Percentiles rank a stretch among this genome's conserved stretches.
phyloP scores from a whole-genome alignment of 2,329 filamentous ascomycete genomes.

The Xylaria sp. region DNA sequence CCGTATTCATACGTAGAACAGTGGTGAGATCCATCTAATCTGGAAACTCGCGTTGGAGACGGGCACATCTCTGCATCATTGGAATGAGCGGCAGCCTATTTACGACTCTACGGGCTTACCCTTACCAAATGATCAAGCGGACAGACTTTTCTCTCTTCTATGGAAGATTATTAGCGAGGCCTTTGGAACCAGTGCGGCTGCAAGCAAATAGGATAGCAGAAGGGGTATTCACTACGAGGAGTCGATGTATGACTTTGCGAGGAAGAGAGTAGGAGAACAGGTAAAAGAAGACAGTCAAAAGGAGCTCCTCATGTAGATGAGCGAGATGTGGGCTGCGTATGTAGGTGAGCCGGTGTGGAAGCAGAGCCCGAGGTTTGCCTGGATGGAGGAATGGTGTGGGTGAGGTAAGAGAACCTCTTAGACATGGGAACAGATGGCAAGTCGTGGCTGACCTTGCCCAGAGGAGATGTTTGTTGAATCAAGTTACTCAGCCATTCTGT shows the following conservation, averaged over 20 bases:
- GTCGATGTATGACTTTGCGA: neutral
- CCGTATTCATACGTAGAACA: slow-evolving; percentile 61
- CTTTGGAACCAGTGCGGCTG: slow-evolving; percentile 5
- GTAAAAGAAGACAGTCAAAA: slow-evolving; percentile 54
- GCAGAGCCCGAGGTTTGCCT: slow-evolving; percentile 71
- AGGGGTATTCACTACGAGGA: neutral
- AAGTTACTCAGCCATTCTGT: slow-evolving; percentile 69
- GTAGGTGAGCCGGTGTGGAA: slow-evolving; percentile 68
- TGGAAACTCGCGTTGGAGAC: slow-evolving; percentile 63
- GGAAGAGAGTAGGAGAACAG: slow-evolving; percentile 39
- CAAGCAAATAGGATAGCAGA: neutral
- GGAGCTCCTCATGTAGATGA: slow-evolving; percentile 62
- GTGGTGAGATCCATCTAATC: slow-evolving; percentile 65
- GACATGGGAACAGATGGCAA: neutral
- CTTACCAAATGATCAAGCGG: slow-evolving; percentile 24
- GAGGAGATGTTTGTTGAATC: slow-evolving; percentile 72
- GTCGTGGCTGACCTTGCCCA: slow-evolving; percentile 38
- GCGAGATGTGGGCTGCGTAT: slow-evolving; percentile 72
- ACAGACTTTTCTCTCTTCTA: slow-evolving; percentile 31
- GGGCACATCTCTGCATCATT: slow-evolving; percentile 57
- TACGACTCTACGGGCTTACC: slow-evolving; percentile 47
- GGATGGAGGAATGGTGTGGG: slow-evolving; percentile 73
- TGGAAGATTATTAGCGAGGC: slow-evolving; percentile 35
- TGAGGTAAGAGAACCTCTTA: slow-evolving; percentile 56
- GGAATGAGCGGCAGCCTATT: slow-evolving; percentile 60